phyloP scores from a whole-genome alignment of 371 early-diverging fungal species.

The Mortierella sp. region DNA sequence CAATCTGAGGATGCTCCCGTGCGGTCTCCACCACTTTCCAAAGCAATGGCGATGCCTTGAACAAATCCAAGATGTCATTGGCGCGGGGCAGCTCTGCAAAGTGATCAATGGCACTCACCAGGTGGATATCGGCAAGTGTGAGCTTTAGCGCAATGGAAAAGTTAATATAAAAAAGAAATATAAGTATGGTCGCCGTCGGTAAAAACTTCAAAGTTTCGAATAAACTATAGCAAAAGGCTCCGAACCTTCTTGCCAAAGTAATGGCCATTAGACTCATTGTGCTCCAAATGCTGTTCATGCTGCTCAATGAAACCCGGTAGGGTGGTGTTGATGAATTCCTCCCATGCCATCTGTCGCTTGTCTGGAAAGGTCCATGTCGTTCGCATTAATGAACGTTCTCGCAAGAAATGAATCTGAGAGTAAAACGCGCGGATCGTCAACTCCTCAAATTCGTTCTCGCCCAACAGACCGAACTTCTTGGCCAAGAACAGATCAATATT shows the following conservation, averaged over 20 bases:
- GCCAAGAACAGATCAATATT: conserved; percentile 17
- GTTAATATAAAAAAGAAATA: not conserved
- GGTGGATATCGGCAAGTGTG: conserved; percentile 28
- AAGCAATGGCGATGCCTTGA: conserved; percentile 15
- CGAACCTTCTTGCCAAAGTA: conserved; percentile 30
- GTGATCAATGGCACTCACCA: conserved; percentile 22
- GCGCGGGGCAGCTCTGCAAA: conserved; percentile 23
- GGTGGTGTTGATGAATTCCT: not conserved
- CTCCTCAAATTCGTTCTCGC: conserved; percentile 18
- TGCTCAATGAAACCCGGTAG: conserved; percentile 18
- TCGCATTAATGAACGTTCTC: conserved; percentile 12
- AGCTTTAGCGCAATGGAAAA: conserved; percentile 2
- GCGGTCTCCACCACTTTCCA: conserved; percentile 31
- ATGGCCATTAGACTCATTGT: conserved; percentile 25
- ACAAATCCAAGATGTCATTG: conserved; percentile 12
- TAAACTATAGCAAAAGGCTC: too few relatives aligned
- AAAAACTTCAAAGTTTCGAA: too few relatives aligned
- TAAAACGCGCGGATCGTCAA: conserved; percentile 16
- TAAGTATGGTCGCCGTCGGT: too few relatives aligned
- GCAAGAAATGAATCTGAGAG: conserved; percentile 15
- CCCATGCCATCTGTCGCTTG: conserved; percentile 15
- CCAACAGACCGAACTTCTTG: conserved; percentile 14
- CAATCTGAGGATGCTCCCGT: conserved; percentile 9
- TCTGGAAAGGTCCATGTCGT: conserved; percentile 27
- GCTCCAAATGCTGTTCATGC: conserved; percentile 19